Evolutionary conservation across 148 eudicot species (phyloP), one percentile per base, ranked within the genome.

Genomic region (Rhododendron vialii): DNA sequence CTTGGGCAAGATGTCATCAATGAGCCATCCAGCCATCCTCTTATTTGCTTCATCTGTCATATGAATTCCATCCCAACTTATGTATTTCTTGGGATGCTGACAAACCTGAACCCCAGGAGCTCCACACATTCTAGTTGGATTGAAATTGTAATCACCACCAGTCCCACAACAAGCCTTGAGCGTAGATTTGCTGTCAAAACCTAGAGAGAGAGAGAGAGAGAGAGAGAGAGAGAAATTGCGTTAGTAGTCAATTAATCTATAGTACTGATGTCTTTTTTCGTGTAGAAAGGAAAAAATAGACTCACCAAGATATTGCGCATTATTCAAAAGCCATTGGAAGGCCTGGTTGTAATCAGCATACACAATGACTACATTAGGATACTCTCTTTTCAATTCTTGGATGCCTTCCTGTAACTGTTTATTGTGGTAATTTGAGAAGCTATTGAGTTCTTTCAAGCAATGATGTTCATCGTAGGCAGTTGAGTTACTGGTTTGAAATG

Each of bases 1-100:
- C 81, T 84, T 30, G 14, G 45, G 67, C 30, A 84, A 77, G 15
- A 84, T 18, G 43, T 75, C 67, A 7, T 33, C 33, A 7, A 84
- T 51, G 17, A 84, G 81, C 86, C 80, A 74, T 18, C 3, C 5
- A 7, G 87, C 84, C 48, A 86, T 7, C 9, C 13, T 5, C 57
- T 67, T 35, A 18, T 86, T 26, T 7, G 87, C 87, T 17, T 47
- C 11, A 4, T 86, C 43, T 7, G 84, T 86, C 45, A 50, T 12
- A 24, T 86, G 87, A 20, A 86, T 11, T 69, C 84, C 87, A 81
- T 86, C 87, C 84, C 87, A 86, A 17, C 65, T 80, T 10, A 86
- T 47, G 2, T 10, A 47, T 24, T 50, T 65, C 9, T 6, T n/a
- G 0, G 87, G 87, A 26, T 86, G 57, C 5, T 18, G 51, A 51